Conservation (phyloP, 306 rosid species). For the Quercus dentata region DNA sequence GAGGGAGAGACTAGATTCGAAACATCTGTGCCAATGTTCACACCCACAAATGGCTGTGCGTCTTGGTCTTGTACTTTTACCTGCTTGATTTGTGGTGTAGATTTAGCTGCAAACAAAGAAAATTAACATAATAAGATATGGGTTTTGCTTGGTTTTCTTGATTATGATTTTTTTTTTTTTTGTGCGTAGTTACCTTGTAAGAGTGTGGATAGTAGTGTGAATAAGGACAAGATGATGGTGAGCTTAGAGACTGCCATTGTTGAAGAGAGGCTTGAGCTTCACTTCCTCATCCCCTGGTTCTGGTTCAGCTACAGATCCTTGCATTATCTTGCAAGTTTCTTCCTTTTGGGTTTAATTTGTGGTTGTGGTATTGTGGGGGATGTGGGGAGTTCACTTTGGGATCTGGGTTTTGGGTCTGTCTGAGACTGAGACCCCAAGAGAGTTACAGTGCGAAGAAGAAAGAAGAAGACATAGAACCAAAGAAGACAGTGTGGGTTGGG, state of each 20-base stretch:
- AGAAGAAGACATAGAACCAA: constrained; percentile 1
- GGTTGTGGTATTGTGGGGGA: not conserved
- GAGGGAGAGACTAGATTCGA: constrained; percentile 54
- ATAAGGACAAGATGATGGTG: constrained; percentile 14
- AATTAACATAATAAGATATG: not conserved
- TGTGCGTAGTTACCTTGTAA: constrained; percentile 33
- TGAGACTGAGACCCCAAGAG: constrained; percentile 4
- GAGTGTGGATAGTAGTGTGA: constrained; percentile 3
- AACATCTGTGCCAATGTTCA: constrained; percentile 77
- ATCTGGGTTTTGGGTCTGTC: constrained; percentile 2
- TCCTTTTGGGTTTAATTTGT: not conserved
- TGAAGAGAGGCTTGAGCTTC: constrained; percentile 37
- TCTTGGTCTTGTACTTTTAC: constrained; percentile 20
- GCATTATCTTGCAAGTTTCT: constrained; percentile 53
- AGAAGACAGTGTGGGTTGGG: not conserved
- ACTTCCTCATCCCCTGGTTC: constrained; percentile 52
- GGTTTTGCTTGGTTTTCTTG: not conserved
- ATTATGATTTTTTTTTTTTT: too few relatives aligned
- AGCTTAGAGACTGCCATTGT: constrained; percentile 50
- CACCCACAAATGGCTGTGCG: constrained; percentile 64
- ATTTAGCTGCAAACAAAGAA: constrained; percentile 33
- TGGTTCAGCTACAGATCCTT: constrained; percentile 53
- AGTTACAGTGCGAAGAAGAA: not conserved
- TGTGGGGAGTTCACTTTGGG: not conserved
- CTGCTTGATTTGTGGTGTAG: constrained; percentile 15